phyloP scores from a whole-genome alignment of 495 filamentous ascomycete species.

The Aspergillus heteromorphus region DNA sequence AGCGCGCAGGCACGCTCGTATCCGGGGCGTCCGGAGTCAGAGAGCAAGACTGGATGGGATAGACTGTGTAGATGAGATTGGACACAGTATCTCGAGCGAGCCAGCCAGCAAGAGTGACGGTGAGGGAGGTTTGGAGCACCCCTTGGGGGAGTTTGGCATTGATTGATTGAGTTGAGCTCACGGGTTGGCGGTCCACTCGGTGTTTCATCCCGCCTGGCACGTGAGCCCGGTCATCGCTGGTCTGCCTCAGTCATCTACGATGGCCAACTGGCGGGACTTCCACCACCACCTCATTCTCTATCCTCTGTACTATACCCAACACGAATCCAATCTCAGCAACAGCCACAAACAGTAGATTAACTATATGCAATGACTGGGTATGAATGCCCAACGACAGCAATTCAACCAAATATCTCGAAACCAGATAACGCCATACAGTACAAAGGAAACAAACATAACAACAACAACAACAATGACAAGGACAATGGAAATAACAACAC shows the following conservation, averaged over 20 bases:
- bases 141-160: slow-evolving; percentile 1
- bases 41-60: neutral
- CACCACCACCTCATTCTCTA: neutral
- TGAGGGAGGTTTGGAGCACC: neutral
- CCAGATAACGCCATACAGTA: slow-evolving; percentile 40
- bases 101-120: neutral
- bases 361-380: slow-evolving; percentile 36
- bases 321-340: too few relatives aligned
- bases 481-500: slow-evolving; percentile 10
- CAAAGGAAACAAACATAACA: slow-evolving; percentile 9
- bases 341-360: slow-evolving; percentile 10
- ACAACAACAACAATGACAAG: slow-evolving; percentile 11
- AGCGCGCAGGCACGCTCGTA: neutral
- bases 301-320: neutral
- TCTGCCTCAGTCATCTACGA: too few relatives aligned
- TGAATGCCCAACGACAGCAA: slow-evolving; percentile 33
- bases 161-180: slow-evolving; percentile 1
- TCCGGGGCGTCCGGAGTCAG: neutral
- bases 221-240: neutral
- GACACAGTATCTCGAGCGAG: slow-evolving; percentile 1
- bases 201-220: slow-evolving; percentile 1
- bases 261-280: neutral
- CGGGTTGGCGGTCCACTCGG: slow-evolving; percentile 2
- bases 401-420: slow-evolving; percentile 15
- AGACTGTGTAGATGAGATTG: neutral